Evolutionary conservation across 2,329 filamentous ascomycete genomes (phyloP).

Genomic region (Cryphonectria naterciae): DNA sequence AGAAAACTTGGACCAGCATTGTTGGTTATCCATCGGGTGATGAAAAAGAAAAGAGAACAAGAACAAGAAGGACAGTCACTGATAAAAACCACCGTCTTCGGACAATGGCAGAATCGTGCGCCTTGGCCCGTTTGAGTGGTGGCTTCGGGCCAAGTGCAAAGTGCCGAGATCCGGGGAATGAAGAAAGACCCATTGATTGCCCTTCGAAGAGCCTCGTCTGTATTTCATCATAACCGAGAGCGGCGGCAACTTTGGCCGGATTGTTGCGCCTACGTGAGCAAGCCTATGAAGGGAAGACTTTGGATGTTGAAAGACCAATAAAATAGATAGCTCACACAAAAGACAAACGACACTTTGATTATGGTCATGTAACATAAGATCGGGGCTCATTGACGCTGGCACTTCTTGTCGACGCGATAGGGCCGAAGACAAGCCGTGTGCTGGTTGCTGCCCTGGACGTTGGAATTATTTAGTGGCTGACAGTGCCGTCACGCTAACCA

Average conservation of each 20-base stretch:
- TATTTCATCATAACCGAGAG: too few relatives aligned
- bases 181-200: not conserved
- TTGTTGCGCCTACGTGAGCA: not conserved
- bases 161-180: not conserved
- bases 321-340: not conserved
- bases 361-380: not conserved
- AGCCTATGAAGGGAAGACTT: not conserved
- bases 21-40: not conserved
- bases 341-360: not conserved
- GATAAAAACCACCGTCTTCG: not conserved
- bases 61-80: not conserved
- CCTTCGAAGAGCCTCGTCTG: not conserved
- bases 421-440: not conserved
- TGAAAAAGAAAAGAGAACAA: not conserved
- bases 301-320: not conserved
- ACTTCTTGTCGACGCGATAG: not conserved
- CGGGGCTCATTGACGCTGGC: not conserved
- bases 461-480: not conserved
- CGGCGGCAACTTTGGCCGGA: not conserved
- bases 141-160: not conserved
- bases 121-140: not conserved
- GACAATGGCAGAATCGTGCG: slow-evolving; percentile 1
- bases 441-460: not conserved
- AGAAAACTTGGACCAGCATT: not conserved
- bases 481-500: not conserved